Evolutionary conservation across 2,329 filamentous ascomycete genomes (phyloP).

Genomic region (Colletotrichum incanum): DNA sequence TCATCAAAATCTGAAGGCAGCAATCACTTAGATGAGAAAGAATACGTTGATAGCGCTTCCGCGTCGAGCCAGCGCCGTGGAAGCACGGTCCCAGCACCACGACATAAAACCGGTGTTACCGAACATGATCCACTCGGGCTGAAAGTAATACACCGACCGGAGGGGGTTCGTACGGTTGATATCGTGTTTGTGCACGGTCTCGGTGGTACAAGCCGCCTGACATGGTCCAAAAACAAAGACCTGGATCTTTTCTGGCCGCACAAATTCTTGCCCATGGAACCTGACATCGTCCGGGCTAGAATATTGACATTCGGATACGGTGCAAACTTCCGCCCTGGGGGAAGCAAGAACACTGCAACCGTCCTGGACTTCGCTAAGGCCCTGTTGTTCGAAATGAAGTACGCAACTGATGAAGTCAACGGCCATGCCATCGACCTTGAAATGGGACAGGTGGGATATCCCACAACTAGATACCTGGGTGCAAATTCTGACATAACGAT

Average conservation of each 20-base stretch:
- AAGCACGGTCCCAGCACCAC: too few relatives aligned
- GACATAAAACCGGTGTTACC: too few relatives aligned
- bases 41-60: too few relatives aligned
- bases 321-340: too few relatives aligned
- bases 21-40: too few relatives aligned
- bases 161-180: slow-evolving; percentile 28
- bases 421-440: too few relatives aligned
- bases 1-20: too few relatives aligned
- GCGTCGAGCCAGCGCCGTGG: too few relatives aligned
- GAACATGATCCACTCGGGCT: background rate
- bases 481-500: too few relatives aligned
- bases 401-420: slow-evolving; percentile 33
- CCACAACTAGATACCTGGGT: too few relatives aligned
- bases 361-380: slow-evolving; percentile 54
- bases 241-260: slow-evolving; percentile 54
- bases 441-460: too few relatives aligned
- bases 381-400: slow-evolving; percentile 50
- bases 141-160: background rate
- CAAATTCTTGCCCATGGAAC: slow-evolving; percentile 50
- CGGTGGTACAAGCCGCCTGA: slow-evolving; percentile 54
- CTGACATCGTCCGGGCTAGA: slow-evolving; percentile 50
- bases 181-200: slow-evolving; percentile 60
- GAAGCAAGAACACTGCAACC: slow-evolving; percentile 46
- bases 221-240: slow-evolving; percentile 53
- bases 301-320: slow-evolving; percentile 57